Evolutionary conservation across 352 stramenopile species (phyloP), one percentile per base, ranked within the genome.

Genomic region (Globisporangium alternatum): DNA sequence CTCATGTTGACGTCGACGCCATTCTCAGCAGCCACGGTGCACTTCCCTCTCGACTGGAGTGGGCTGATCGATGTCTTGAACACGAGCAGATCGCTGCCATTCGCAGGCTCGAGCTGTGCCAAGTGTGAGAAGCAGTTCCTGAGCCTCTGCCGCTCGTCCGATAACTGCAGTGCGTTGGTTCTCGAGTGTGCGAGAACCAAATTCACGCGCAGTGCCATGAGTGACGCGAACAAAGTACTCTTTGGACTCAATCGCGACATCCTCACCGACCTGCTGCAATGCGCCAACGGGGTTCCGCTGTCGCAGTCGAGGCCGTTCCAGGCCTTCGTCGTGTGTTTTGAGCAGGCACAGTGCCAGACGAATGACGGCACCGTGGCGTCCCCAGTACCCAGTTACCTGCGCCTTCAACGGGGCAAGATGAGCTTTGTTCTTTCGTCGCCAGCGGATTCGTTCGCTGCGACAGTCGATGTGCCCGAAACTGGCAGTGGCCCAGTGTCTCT

Each of bases 291-390:
- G n/a, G 8, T 48, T 15, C 19, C 19, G 25, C 21, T 25, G 45
- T 33, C 8, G 5, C 19, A n/a, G 10, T 52, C 22, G 33, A 51
- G 12, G 4, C 37, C 45, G 35, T 35, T 67, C n/a, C 21, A 57
- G 31, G 39, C 47, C 39, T 68, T 68, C 25, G 12, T 68, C 15
- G 19, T 2, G 6, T 68, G 63, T 21, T 68, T 37, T 31, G 56
- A 68, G 10, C 45, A 58, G 22, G 56, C 25, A 9, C 63, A 68
- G 31, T 68, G 63, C n/a, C 10, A 10, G 41, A 43, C 49, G n/a
- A 64, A 43, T 12, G 31, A 59, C 12, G 2, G 10, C 12, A 47
- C 10, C 1, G 6, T 9, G 19, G 2, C 43, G 19, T 25, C 31
- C 3, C 10, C 30, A 49, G n/a, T 6, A 12, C 5, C 30, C 33